phyloP scores from a whole-genome alignment of 805 yeast genomes.

The Pichia ethanolica region DNA sequence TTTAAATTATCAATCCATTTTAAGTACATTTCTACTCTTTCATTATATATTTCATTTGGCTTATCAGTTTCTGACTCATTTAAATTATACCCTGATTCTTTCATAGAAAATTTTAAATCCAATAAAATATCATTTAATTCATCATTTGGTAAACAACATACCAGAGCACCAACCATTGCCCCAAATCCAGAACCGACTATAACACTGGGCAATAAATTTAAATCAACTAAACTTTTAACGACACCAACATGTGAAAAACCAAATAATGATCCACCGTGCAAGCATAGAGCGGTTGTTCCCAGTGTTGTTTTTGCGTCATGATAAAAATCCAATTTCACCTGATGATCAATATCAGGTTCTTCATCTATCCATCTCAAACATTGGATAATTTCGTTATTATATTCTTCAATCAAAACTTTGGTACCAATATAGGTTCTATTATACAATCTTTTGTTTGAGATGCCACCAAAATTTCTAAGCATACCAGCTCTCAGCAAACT shows the following conservation, averaged over 20 bases:
- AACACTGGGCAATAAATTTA: conserved; percentile 73
- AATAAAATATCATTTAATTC: conserved; percentile 45
- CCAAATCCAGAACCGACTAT: conserved; percentile 93
- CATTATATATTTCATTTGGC: conserved; percentile 24
- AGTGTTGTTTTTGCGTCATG: conserved; percentile 81
- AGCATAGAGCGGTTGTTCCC: conserved; percentile 83
- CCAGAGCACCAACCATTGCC: conserved; percentile 82
- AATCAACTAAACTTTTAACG: conserved; percentile 69
- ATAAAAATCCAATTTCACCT: conserved; percentile 63
- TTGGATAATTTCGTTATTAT: conserved; percentile 65
- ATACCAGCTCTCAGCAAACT: conserved; percentile 74
- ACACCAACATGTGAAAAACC: conserved; percentile 94
- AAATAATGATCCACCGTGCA: conserved; percentile 93
- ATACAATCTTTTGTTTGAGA: conserved; percentile 70
- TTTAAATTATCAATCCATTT: conserved; percentile 12
- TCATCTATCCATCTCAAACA: conserved; percentile 39
- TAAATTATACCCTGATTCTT: conserved; percentile 32
- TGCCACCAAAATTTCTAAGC: conserved; percentile 86
- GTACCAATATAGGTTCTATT: conserved; percentile 84
- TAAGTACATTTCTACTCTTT: not conserved
- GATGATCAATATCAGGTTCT: conserved; percentile 29
- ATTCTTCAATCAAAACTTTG: conserved; percentile 79
- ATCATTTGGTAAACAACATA: conserved; percentile 63
- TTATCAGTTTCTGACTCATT: conserved; percentile 34
- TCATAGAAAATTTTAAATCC: conserved; percentile 27